A percentile compares a stretch with the other conserved stretches of the same genome.
These are phyloP conservation scores for Neurospora africana DNA, from an alignment of 495 filamentous ascomycete species.

Conservation along the genomic window DNA sequence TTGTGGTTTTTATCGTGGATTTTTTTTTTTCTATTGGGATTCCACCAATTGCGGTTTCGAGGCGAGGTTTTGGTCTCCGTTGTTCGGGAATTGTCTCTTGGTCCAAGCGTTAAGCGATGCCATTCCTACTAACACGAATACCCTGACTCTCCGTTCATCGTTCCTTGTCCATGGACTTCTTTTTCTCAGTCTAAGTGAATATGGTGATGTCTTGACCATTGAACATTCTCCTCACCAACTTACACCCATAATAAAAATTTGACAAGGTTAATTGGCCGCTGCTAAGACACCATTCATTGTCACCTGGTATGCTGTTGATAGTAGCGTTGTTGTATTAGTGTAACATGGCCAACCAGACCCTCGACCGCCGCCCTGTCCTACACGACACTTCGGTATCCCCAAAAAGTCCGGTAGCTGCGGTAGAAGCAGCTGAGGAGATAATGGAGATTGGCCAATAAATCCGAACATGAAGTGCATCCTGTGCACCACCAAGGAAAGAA, in stretches of 20 bases:
- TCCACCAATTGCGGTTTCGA: not conserved
- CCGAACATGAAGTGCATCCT: not conserved
- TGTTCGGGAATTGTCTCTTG: not conserved
- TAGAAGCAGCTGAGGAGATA: not conserved
- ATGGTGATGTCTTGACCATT: not conserved
- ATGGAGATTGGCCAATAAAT: not conserved
- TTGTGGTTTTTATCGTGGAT: accelerated
- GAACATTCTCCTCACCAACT: not conserved
- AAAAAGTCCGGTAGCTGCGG: not conserved
- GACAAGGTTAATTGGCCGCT: not conserved
- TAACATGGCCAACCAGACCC: not conserved
- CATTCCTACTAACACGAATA: not conserved
- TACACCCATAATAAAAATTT: not conserved
- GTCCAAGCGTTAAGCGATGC: not conserved
- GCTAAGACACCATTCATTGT: not conserved
- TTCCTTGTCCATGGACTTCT: not conserved
- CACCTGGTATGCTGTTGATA: not conserved
- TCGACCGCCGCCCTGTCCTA: not conserved
- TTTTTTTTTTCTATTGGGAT: not conserved
- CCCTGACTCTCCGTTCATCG: not conserved
- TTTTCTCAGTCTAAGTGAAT: not conserved
- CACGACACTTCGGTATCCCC: not conserved
- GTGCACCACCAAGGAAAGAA: not conserved
- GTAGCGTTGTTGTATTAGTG: too few species aligned
- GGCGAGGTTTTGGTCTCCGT: not conserved